phyloP scores from a whole-genome alignment of 306 rosid genomes.

The Cicer bijugum region DNA sequence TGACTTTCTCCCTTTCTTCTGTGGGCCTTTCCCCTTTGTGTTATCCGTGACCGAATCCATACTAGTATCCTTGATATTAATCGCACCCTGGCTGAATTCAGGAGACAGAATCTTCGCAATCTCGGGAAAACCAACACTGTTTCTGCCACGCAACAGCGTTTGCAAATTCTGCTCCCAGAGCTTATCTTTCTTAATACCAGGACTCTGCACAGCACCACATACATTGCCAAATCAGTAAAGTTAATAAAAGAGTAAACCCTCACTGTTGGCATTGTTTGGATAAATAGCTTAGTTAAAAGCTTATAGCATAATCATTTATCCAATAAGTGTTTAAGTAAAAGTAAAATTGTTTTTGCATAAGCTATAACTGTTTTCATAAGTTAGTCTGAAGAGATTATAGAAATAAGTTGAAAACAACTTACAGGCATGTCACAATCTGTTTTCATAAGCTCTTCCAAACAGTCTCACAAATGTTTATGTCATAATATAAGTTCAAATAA shows the following conservation, averaged over 20 bases:
- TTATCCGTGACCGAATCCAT: conserved; percentile 44
- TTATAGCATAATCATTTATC: neutral
- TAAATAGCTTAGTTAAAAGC: neutral
- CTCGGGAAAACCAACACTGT: conserved; percentile 57
- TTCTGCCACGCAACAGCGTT: conserved; percentile 57
- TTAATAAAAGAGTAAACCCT: neutral
- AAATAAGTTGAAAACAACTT: neutral
- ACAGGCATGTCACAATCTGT: neutral
- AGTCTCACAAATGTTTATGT: neutral
- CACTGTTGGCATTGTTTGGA: neutral
- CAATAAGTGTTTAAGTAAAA: neutral
- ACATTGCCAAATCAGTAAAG: conserved; percentile 7
- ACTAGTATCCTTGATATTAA: conserved; percentile 47
- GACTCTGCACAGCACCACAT: conserved; percentile 58
- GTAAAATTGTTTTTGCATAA: neutral
- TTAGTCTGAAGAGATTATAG: neutral
- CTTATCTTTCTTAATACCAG: conserved; percentile 65
- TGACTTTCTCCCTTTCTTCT: conserved; percentile 50
- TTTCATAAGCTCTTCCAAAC: neutral
- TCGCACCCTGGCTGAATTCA: conserved; percentile 54
- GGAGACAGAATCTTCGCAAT: conserved; percentile 61
- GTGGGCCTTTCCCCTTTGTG: conserved; percentile 48
- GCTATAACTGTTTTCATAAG: too few relatives aligned
- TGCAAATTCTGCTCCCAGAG: conserved; percentile 70
- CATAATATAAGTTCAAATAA: neutral